These are phyloP conservation scores for Dryadomyces sulphureus DNA, from an alignment of 2,329 filamentous ascomycete species.

Conservation along the genomic window DNA sequence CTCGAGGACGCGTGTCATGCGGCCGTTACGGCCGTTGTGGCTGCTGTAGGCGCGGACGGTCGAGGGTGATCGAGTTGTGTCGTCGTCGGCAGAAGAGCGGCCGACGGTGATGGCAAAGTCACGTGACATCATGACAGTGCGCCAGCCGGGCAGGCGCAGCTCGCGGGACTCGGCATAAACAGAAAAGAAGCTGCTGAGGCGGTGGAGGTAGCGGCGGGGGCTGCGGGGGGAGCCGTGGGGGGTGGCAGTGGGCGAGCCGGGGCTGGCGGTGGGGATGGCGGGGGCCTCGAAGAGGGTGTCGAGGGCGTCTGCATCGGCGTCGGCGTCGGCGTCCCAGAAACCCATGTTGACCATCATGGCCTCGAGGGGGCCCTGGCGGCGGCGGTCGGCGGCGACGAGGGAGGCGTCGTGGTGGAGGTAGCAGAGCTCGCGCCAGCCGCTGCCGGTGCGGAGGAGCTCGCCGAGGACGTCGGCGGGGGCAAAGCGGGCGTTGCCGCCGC, in stretches of 20 bases:
- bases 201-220: background rate
- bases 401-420: constrained; percentile 11
- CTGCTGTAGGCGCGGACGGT: constrained; percentile 39
- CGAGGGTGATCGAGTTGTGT: constrained; percentile 26
- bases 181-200: constrained; percentile 6
- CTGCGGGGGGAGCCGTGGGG: background rate
- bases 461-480: constrained; percentile 9
- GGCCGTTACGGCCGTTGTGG: constrained; percentile 32
- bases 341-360: constrained; percentile 14
- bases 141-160: constrained; percentile 10
- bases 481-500: background rate
- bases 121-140: constrained; percentile 7
- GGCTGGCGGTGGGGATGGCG: constrained; percentile 1
- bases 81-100: too few relatives aligned
- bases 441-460: constrained; percentile 9
- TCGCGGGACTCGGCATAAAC: constrained; percentile 7
- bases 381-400: constrained; percentile 8
- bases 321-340: constrained; percentile 11
- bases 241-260: background rate
- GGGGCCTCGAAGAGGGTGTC: constrained; percentile 4
- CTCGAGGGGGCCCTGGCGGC: constrained; percentile 9
- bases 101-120: constrained; percentile 3
- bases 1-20: constrained; percentile 17
- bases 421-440: constrained; percentile 12
- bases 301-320: constrained; percentile 7